Conservation (phyloP, 2,329 filamentous ascomycete genomes). For the Alternaria longipes region DNA sequence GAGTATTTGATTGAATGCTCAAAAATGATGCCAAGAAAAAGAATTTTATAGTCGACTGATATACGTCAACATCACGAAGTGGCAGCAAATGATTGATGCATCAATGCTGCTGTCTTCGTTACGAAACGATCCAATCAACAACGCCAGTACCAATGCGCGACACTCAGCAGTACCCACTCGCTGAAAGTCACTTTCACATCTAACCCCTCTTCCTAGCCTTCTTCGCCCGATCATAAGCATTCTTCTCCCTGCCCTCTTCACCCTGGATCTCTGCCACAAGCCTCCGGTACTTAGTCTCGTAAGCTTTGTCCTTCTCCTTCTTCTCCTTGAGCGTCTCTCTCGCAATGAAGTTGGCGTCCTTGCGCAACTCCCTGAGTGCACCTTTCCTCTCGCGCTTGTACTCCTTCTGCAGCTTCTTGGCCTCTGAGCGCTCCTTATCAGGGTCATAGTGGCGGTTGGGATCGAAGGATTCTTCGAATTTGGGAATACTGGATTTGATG, state of each 20-base stretch:
- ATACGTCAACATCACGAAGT: not conserved
- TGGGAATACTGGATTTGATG: slow-evolving; percentile 88
- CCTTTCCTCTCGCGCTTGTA: slow-evolving; percentile 97
- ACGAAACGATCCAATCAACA: not conserved
- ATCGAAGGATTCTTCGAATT: slow-evolving; percentile 95
- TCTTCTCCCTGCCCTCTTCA: slow-evolving; percentile 86
- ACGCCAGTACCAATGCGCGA: not conserved
- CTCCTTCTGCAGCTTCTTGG: slow-evolving; percentile 84
- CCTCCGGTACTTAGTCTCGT: slow-evolving; percentile 95
- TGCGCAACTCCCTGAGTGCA: slow-evolving; percentile 89
- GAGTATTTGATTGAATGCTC: not conserved
- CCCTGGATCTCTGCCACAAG: slow-evolving; percentile 95
- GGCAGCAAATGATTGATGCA: not conserved
- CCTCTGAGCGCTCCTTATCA: slow-evolving; percentile 85
- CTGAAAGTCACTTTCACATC: not conserved
- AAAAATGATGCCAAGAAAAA: not conserved
- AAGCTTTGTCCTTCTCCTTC: slow-evolving; percentile 90
- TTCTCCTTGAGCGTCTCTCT: slow-evolving; percentile 89
- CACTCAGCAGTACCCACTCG: too few relatives aligned
- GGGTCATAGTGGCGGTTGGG: slow-evolving; percentile 97
- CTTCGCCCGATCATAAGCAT: slow-evolving; percentile 90
- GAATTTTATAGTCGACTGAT: not conserved
- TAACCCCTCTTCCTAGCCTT: slow-evolving; percentile 67
- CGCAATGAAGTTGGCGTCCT: slow-evolving; percentile 93
- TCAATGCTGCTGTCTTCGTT: not conserved